Evolutionary conservation across 495 filamentous ascomycete species (phyloP), one percentile per base, ranked within the genome.

Genomic region (Aspergillus affinis): DNA sequence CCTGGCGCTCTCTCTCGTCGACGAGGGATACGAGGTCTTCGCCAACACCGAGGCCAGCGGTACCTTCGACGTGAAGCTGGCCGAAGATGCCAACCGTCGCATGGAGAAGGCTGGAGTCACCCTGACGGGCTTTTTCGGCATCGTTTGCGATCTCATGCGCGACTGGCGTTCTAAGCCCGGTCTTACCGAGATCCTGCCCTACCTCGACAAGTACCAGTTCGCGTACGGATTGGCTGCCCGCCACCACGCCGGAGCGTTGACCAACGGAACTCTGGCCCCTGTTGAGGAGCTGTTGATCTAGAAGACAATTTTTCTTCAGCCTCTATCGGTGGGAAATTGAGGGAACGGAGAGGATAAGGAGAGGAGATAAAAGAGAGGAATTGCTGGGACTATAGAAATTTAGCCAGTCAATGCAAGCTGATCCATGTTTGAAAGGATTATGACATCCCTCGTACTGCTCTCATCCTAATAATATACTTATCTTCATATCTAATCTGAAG

Each of bases 161-260:
- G 89, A 92, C 73, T 91, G 90, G 89, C 77, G 89, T 20, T 77
- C 80, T 54, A 84, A 78, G 0, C 89, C 89, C n/a, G 89, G 88
- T 13, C 72, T 86, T 8, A 47, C 57, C 13, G 76, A 89, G 72
- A 59, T 93, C 6, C 65, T 88, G 61, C 87, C 88, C 6, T 87
- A 77, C 65, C 72, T 92, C 51, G 88, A 91, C 69, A 76, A 79
- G 71, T 86, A 75, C 57, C 72, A 73, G 62, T 73, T 75, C 54
- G 73, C 70, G 15, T 83, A 83, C 67, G 81, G 80, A 7, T 68
- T 77, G 44, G 67, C 80, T 57, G 81, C 81, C 8, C 70, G 79
- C 49, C 78, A 74, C 51, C 81, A 83, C 58, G 75, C 69, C 27
- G 80, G 72, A 23, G 72, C 81, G 4, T 71, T 83, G 50, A 48